Evolutionary conservation across 2,329 filamentous ascomycete species (phyloP).

Genomic region (Colletotrichum tamarilloi): DNA sequence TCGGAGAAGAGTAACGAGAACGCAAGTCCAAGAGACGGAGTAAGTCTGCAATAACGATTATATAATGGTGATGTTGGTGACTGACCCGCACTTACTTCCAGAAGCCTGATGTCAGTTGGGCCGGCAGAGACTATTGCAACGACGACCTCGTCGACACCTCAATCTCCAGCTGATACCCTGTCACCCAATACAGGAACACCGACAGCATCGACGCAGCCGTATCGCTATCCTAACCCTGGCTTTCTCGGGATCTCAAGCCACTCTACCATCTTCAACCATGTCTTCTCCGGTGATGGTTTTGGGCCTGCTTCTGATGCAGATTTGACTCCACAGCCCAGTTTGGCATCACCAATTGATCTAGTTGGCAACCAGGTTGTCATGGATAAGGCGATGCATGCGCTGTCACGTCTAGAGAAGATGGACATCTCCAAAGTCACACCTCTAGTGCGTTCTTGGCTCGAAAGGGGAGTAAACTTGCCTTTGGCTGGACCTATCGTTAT

Average conservation of each 20-base stretch:
- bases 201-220: background rate
- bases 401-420: background rate
- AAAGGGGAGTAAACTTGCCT: background rate
- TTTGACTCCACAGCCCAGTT: background rate
- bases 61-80: background rate
- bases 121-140: background rate
- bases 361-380: background rate
- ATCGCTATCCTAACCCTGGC: background rate
- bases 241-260: background rate
- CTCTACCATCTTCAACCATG: background rate
- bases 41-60: background rate
- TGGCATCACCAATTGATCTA: background rate
- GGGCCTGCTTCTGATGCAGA: background rate
- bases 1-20: background rate
- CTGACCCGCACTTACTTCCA: background rate
- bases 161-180: background rate
- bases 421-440: background rate
- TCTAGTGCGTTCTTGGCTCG: background rate
- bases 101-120: background rate
- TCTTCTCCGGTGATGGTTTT: background rate
- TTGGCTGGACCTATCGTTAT: background rate
- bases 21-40: background rate
- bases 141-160: background rate
- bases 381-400: constrained; percentile 8
- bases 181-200: background rate